These are phyloP conservation scores for Russula earlei DNA, from an alignment of 768 basidiomycete species.

Conservation along the genomic window DNA sequence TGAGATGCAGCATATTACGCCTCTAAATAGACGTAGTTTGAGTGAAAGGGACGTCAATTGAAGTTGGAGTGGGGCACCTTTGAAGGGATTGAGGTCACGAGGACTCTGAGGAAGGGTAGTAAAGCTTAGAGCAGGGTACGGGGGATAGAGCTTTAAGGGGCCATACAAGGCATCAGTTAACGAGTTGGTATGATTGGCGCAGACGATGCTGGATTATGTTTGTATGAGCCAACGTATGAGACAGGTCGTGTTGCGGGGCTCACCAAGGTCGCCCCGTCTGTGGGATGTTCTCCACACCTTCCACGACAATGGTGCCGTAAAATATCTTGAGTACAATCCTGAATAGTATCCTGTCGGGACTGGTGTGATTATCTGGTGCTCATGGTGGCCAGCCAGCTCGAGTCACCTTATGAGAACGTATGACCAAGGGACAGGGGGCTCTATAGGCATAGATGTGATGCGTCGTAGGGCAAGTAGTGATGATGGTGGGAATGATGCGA, in stretches of 20 bases:
- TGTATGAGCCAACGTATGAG: neutral
- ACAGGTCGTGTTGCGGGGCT: slow-evolving; percentile 14
- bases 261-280: slow-evolving; percentile 68
- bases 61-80: slow-evolving; percentile 33
- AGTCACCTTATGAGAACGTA: slow-evolving; percentile 58
- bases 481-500: neutral
- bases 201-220: slow-evolving; percentile 53
- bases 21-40: slow-evolving; percentile 33
- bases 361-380: neutral
- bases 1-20: slow-evolving; percentile 73
- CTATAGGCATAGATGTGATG: slow-evolving; percentile 27
- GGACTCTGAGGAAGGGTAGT: slow-evolving; percentile 37
- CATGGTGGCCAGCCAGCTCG: neutral
- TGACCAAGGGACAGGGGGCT: slow-evolving; percentile 46
- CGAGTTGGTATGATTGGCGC: slow-evolving; percentile 81
- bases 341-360: slow-evolving; percentile 47
- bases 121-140: neutral
- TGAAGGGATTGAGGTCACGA: slow-evolving; percentile 65
- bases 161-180: slow-evolving; percentile 79
- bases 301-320: slow-evolving; percentile 81
- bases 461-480: neutral
- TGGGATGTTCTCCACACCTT: slow-evolving; percentile 65
- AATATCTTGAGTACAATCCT: slow-evolving; percentile 84
- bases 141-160: neutral
- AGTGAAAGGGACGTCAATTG: slow-evolving; percentile 5